Base-by-base conservation (phyloP, 2,329 filamentous ascomycete species). In the Clarireedia hainanense region DNA sequence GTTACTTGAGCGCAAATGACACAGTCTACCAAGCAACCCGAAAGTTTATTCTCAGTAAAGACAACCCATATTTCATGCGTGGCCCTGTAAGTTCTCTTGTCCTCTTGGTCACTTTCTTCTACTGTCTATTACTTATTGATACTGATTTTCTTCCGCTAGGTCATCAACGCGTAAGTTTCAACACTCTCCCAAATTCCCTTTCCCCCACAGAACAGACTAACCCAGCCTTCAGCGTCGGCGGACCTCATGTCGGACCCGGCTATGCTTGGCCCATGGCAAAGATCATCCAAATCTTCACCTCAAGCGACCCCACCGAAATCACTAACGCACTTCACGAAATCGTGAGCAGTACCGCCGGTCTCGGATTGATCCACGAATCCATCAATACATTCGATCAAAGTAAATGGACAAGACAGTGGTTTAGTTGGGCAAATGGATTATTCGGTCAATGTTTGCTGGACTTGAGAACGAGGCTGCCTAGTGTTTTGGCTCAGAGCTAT, bases 381-480 rank as follows among this genome's bases (percentile, higher is more conserved):
- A 70, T 78, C 17, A 68, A 75, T 57, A 70, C 72, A 3, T 75
- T 75, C 67, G 66, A 72, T 56, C 65, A 67, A 50, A 63, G 60
- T 2, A 62, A 67, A 40, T 79, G 70, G 67, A 74, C 74, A 23
- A 63, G 76, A n/a, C 68, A 72, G 23, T 78, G 76, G 76, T 95
- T 94, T 68, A 86, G 89, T 0, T 94, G 89, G 89, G 88, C 89
- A 14, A 94, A 94, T 67, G 89, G 86, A 0, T 81, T 95, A n/a
- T 94, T 91, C 71, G 87, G 88, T 12, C 86, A 92, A 73, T 89
- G 88, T 58, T 80, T 94, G 55, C 71, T 94, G 30, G 87, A 92
- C 72, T 70, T 96, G 50, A 83, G 84, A 47, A 78, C 81, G 61
- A 76, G 89, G 68, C 89, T 89, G 69, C 89, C 89, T 10, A 75